A percentile compares a stretch with the other conserved stretches of the same genome.
Evolutionary conservation across 2,329 filamentous ascomycete genomes (phyloP).

Genomic region (Colletotrichum truncatum): DNA sequence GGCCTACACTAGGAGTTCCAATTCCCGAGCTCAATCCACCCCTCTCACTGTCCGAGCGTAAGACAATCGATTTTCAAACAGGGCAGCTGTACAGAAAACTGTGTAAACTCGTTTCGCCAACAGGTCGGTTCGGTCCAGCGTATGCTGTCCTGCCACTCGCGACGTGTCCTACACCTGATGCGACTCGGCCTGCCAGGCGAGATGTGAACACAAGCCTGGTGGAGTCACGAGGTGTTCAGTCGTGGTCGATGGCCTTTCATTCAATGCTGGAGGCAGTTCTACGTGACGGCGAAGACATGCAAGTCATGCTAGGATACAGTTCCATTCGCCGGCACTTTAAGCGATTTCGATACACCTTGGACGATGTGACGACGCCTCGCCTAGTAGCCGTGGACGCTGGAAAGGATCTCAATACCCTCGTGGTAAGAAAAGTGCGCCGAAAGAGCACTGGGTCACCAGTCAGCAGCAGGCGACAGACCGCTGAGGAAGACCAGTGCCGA

Average conservation of each 20-base stretch:
- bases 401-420: constrained; percentile 59
- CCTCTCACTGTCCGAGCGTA: constrained; percentile 45
- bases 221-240: constrained; percentile 34
- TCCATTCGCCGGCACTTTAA: constrained; percentile 61
- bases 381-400: constrained; percentile 64
- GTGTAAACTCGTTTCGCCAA: constrained; percentile 53
- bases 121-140: constrained; percentile 57
- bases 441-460: not conserved
- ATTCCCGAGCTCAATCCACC: constrained; percentile 46
- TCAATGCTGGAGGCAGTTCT: constrained; percentile 64
- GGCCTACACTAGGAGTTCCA: constrained; percentile 45
- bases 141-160: constrained; percentile 42
- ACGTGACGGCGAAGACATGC: constrained; percentile 68
- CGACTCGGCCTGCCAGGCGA: not conserved
- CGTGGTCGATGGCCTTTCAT: constrained; percentile 67
- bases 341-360: constrained; percentile 58
- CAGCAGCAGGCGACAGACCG: not conserved
- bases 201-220: constrained; percentile 22
- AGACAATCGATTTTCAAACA: constrained; percentile 53
- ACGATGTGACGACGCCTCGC: constrained; percentile 59
- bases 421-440: constrained; percentile 35
- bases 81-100: constrained; percentile 57
- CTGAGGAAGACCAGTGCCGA: too few relatives aligned
- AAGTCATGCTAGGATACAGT: constrained; percentile 65
- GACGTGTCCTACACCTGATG: not conserved